Base-by-base conservation (phyloP, 129 eudicot species). In the Glebionis coronaria region DNA sequence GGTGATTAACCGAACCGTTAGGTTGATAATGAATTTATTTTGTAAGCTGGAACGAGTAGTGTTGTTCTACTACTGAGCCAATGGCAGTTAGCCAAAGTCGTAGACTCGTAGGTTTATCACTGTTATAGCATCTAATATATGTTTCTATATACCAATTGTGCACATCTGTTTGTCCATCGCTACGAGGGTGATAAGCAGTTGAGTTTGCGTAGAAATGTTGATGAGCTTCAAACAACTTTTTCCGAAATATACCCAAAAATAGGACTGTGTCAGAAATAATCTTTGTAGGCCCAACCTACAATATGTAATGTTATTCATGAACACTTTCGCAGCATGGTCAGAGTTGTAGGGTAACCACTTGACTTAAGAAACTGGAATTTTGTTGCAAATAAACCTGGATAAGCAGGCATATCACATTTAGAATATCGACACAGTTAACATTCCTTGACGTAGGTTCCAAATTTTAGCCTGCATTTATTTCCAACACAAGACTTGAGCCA, bases 61-160 rank as follows among this genome's bases (percentile, higher is more conserved):
- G 12, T 62, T 62, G 6, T 62, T 38, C 52, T 50, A 62, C 16
- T 52, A 52, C 20, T 51, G n/a, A 7, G 67, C 53, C 4, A 62
- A 42, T 11, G 27, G 9, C 14, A 62, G 13, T 13, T 21, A 38
- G 13, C 3, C 67, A 15, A 42, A 9, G 4, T 7, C 3, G 5
- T 14, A 1, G 68, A 9, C 1, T 7, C 3, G 5, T 14, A 1
- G 68, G 68, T 3, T 4, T 14, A 0, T 62, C 51, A 3, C 19
- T 1, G 1, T n/a, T 42, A 16, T 38, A 35, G 18, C 51, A n/a
- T 18, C 68, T n/a, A 13, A 62, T 0, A 15, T 18, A 62, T 2
- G 51, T n/a, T 3, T 62, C 51, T 4, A 62, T 1, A 25, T 50
- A 63, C 3, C 54, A 3, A 13, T 44, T 63, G 5, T 16, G 11